Percentiles rank a stretch among this genome's conserved stretches.
Evolutionary conservation across 495 filamentous ascomycete species (phyloP).

Genomic region (Apiosordaria backusii): DNA sequence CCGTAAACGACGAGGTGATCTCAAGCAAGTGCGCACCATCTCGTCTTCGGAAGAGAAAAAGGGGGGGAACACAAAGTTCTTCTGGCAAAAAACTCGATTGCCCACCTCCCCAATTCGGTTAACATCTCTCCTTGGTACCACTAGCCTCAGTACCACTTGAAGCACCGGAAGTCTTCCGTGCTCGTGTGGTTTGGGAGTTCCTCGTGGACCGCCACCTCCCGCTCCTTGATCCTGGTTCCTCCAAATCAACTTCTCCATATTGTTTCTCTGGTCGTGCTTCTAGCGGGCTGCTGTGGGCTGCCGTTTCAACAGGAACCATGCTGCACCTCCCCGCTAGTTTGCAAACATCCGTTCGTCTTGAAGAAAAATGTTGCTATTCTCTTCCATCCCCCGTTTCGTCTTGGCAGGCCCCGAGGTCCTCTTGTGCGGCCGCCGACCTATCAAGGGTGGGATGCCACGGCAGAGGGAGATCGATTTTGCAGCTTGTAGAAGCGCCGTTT

Average conservation of each 20-base stretch:
- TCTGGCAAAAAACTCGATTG: background rate
- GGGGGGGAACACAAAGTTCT: background rate
- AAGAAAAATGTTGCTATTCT: background rate
- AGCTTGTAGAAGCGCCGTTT: slow-evolving; percentile 1
- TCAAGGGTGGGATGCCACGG: background rate
- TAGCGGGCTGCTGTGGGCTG: background rate
- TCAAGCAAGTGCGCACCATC: background rate
- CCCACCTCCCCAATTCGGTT: background rate
- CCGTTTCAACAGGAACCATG: background rate
- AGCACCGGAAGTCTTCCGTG: background rate
- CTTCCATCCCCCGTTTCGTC: background rate
- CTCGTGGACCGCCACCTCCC: background rate
- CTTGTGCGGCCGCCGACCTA: background rate
- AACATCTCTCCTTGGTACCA: background rate
- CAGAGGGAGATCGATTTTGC: slow-evolving; percentile 2
- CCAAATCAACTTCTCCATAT: background rate
- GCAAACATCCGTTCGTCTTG: background rate
- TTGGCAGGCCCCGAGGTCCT: background rate
- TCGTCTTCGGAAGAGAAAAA: background rate
- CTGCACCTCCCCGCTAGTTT: background rate
- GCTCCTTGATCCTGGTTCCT: background rate
- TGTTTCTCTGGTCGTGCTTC: background rate
- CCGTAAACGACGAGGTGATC: background rate
- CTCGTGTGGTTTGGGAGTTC: background rate
- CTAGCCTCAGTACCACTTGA: background rate